Percentiles rank a stretch among this genome's conserved stretches.
phyloP scores from a whole-genome alignment of 805 yeast genomes.

The Kodamaea neixiangensis region DNA sequence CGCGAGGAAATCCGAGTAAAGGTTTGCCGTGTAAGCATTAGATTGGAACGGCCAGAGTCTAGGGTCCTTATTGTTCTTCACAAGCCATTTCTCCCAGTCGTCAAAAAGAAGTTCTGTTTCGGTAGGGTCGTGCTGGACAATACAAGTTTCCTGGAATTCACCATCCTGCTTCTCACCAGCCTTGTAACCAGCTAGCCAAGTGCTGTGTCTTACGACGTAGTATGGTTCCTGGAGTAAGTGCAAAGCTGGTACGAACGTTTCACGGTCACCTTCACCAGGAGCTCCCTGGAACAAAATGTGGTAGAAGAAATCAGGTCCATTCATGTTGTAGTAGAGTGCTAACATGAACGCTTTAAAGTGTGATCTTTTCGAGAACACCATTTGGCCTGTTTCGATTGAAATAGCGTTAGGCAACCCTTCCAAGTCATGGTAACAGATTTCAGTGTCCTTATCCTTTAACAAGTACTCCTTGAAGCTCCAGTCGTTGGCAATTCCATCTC shows the following conservation, averaged over 20 bases:
- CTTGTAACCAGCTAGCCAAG: constrained; percentile 24
- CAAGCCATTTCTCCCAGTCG: constrained; percentile 33
- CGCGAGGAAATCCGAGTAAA: constrained; percentile 15
- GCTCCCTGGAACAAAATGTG: constrained; percentile 37
- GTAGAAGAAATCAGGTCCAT: constrained; percentile 31
- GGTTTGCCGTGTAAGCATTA: constrained; percentile 13
- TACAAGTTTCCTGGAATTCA: constrained; percentile 23
- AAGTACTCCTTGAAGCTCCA: constrained; percentile 23
- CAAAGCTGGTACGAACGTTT: constrained; percentile 41
- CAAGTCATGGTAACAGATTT: constrained; percentile 32
- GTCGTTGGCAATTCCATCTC: constrained; percentile 33
- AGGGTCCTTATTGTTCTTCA: constrained; percentile 16
- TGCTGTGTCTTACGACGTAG: constrained; percentile 25
- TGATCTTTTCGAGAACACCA: constrained; percentile 34
- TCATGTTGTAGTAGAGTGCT: constrained; percentile 36
- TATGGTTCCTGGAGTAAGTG: constrained; percentile 36
- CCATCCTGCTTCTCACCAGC: constrained; percentile 6
- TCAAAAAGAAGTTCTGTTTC: constrained; percentile 14
- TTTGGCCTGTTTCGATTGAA: constrained; percentile 39
- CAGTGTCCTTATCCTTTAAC: constrained; percentile 16
- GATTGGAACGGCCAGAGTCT: constrained; percentile 21
- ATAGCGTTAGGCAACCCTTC: constrained; percentile 31
- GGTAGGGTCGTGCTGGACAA: constrained; percentile 25
- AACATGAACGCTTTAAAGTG: constrained; percentile 34
- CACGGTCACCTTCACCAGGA: constrained; percentile 37